phyloP scores from a whole-genome alignment of 148 eudicot species.

The Fagopyrum esculentum region DNA sequence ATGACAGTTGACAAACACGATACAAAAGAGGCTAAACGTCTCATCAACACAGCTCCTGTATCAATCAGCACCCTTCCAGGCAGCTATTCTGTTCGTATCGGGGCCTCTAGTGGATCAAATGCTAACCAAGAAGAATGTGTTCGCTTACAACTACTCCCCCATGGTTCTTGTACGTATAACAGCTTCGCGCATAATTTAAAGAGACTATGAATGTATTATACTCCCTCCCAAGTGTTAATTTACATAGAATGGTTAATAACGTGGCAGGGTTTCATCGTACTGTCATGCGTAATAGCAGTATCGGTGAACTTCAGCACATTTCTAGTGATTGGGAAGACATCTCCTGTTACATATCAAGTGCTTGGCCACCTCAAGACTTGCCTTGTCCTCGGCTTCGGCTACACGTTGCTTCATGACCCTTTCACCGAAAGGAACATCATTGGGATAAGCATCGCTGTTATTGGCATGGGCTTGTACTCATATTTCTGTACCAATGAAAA shows the following conservation, averaged over 20 bases:
- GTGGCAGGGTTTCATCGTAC: constrained; percentile 49
- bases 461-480: constrained; percentile 57
- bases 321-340: constrained; percentile 62
- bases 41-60: constrained; percentile 63
- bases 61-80: constrained; percentile 62
- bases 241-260: no score
- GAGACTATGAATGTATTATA: no score
- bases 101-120: constrained; percentile 62
- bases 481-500: constrained; percentile 43
- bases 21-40: constrained; percentile 68
- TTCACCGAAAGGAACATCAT: constrained; percentile 52
- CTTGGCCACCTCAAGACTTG: constrained; percentile 64
- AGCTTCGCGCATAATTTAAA: no score
- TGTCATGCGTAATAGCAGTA: constrained; percentile 55
- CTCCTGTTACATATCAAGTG: constrained; percentile 65
- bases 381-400: constrained; percentile 57
- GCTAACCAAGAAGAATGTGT: constrained; percentile 49
- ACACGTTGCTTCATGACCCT: constrained; percentile 43
- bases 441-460: constrained; percentile 46
- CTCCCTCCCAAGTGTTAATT: no score
- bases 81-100: constrained; percentile 39
- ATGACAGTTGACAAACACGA: constrained; percentile 59
- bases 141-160: constrained; percentile 57
- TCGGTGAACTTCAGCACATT: constrained; percentile 69
- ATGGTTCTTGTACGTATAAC: constrained; percentile 31